Conservation (phyloP, 495 filamentous ascomycete genomes). For the Rhizodiscina lignyota region DNA sequence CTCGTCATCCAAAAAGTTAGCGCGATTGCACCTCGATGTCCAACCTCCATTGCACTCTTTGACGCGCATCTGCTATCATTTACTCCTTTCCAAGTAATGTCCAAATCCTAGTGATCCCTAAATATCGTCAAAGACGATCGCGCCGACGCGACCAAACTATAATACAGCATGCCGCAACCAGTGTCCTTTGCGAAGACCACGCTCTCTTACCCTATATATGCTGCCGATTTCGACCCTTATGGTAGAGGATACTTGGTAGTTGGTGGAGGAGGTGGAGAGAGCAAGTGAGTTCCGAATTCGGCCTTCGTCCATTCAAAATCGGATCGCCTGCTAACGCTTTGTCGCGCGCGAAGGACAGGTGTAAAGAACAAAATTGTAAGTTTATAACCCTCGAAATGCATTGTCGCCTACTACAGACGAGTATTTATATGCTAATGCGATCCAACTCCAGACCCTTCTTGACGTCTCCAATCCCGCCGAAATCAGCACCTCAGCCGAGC, state of each 20-base stretch:
- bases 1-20: too few species aligned
- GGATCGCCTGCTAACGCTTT: not conserved
- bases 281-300: too few species aligned
- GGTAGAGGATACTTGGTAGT: constrained; percentile 61
- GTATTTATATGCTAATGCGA: not conserved
- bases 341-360: constrained; percentile 62
- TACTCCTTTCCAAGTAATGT: too few species aligned
- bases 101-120: too few species aligned
- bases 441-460: constrained; percentile 40
- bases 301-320: not conserved
- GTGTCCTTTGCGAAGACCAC: constrained; percentile 44
- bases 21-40: too few species aligned
- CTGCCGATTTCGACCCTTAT: constrained; percentile 74
- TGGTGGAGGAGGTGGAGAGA: constrained; percentile 81
- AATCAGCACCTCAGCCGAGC: constrained; percentile 47
- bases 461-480: constrained; percentile 45
- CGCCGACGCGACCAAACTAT: too few species aligned
- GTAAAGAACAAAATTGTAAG: constrained; percentile 82
- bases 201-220: constrained; percentile 75
- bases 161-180: not conserved
- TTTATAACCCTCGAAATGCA: constrained; percentile 5
- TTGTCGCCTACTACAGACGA: not conserved
- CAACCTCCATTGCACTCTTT: too few species aligned
- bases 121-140: too few species aligned
- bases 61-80: too few species aligned